Evolutionary conservation across 1,284 basidiomycete species (phyloP).

Genomic region (Cutaneotrichosporon arboriforme): DNA sequence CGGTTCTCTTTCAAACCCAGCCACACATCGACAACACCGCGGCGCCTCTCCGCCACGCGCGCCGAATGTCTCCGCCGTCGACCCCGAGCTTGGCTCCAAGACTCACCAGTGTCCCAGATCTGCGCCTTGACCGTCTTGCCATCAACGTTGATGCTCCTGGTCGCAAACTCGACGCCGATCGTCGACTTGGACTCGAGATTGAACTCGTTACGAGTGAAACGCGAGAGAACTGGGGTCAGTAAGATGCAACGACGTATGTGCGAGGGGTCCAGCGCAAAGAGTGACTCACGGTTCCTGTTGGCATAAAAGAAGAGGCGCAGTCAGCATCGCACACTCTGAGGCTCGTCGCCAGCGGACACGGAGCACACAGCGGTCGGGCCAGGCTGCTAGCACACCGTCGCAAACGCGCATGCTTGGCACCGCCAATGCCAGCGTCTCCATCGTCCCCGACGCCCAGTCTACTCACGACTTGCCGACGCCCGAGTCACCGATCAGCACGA

Average conservation of each 20-base stretch:
- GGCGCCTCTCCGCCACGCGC: too few relatives aligned
- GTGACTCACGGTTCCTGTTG: constrained; percentile 49
- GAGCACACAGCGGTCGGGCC: too few relatives aligned
- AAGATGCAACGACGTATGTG: too few relatives aligned
- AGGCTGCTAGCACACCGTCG: too few relatives aligned
- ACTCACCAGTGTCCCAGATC: constrained; percentile 95
- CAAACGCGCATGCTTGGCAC: too few relatives aligned
- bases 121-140: constrained; percentile 98
- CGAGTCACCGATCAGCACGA: constrained; percentile 97
- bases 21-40: too few relatives aligned
- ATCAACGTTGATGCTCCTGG: constrained; percentile 89
- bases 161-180: constrained; percentile 98
- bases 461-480: constrained; percentile 89
- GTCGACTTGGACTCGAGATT: constrained; percentile 98
- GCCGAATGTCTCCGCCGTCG: too few relatives aligned
- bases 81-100: too few relatives aligned
- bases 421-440: too few relatives aligned
- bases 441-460: neutral
- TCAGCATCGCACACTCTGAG: neutral
- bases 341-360: too few relatives aligned
- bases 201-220: constrained; percentile 99
- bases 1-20: too few relatives aligned
- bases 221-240: constrained; percentile 55
- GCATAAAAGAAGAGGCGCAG: neutral
- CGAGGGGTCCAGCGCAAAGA: neutral